phyloP scores from a whole-genome alignment of 306 rosid genomes.

The Oxytropis ochrocephala region DNA sequence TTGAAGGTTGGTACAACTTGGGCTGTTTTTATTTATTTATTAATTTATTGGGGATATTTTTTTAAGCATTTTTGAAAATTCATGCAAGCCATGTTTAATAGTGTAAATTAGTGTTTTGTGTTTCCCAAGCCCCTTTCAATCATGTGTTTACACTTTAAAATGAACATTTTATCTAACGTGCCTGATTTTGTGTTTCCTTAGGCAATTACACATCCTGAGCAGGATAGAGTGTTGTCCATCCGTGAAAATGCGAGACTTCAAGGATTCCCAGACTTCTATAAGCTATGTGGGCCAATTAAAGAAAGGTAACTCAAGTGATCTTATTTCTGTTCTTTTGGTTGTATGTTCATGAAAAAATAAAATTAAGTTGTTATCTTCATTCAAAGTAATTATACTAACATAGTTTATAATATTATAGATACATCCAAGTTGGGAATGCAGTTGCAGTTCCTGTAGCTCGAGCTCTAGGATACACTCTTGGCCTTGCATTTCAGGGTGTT shows the following conservation, averaged over 20 bases:
- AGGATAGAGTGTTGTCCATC: constrained; percentile 63
- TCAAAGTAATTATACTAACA: background rate
- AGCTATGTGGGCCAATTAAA: constrained; percentile 62
- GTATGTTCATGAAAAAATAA: no score
- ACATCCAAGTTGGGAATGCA: constrained; percentile 86
- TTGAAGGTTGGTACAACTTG: no score
- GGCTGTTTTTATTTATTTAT: no score
- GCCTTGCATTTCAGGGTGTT: constrained; percentile 47
- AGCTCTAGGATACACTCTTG: constrained; percentile 66
- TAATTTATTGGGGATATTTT: no score
- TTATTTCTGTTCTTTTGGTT: background rate
- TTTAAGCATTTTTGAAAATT: no score
- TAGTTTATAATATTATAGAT: constrained; percentile 33
- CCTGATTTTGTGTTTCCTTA: background rate
- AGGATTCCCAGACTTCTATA: constrained; percentile 86
- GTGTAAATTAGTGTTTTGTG: no score
- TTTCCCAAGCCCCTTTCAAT: no score
- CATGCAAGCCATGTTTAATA: no score
- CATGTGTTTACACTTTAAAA: background rate
- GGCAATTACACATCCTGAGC: constrained; percentile 72
- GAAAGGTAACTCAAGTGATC: constrained; percentile 38
- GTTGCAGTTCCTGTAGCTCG: constrained; percentile 83
- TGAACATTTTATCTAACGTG: background rate
- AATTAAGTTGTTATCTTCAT: no score
- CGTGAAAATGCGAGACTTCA: constrained; percentile 93